Percentiles rank a stretch among this genome's conserved stretches.
Conservation (phyloP, 129 eudicot species). For the Artemisia argyi region DNA sequence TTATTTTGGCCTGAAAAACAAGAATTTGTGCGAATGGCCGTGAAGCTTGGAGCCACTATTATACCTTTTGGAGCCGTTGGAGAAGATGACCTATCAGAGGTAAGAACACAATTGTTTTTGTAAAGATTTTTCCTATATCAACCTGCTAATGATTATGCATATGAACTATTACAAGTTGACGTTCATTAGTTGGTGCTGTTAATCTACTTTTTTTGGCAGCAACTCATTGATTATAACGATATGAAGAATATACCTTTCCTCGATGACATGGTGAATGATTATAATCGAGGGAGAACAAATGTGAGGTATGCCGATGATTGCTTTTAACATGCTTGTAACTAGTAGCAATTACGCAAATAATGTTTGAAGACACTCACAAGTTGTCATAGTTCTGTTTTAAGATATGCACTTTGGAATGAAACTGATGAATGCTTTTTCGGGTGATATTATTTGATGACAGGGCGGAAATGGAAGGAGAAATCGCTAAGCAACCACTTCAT, state of each 20-base stretch:
- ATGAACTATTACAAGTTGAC: neutral
- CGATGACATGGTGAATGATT: constrained; percentile 25
- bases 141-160: neutral
- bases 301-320: constrained; percentile 24
- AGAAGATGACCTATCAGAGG: constrained; percentile 34
- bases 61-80: constrained; percentile 33
- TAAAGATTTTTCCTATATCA: neutral
- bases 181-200: constrained; percentile 13
- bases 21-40: constrained; percentile 39
- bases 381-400: constrained; percentile 1
- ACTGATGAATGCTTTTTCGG: neutral
- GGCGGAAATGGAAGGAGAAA: constrained; percentile 35
- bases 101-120: constrained; percentile 10
- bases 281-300: constrained; percentile 29
- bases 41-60: constrained; percentile 38
- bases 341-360: no score
- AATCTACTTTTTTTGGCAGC: constrained; percentile 15
- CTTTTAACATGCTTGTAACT: neutral
- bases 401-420: neutral
- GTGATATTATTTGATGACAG: constrained; percentile 19
- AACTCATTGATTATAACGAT: constrained; percentile 30
- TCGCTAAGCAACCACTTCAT: constrained; percentile 35
- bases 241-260: constrained; percentile 32
- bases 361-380: neutral
- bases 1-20: constrained; percentile 38